These are phyloP conservation scores for Melianthus villosus DNA, from an alignment of 441 rosid species.

Conservation along the genomic window DNA sequence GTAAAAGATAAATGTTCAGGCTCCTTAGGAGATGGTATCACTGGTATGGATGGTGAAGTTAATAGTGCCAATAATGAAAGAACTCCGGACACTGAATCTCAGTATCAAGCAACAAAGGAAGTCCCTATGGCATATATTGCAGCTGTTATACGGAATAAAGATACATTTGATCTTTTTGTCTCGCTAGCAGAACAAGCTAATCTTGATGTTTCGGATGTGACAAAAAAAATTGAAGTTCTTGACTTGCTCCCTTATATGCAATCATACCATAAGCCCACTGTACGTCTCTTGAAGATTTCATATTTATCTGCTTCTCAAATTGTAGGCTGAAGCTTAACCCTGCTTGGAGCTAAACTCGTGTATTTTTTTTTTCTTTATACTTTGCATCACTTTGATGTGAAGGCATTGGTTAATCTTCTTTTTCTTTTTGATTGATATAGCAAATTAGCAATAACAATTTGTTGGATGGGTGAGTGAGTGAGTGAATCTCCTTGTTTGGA, in stretches of 20 bases:
- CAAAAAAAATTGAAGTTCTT: slow-evolving; percentile 25
- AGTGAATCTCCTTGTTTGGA: too few species aligned
- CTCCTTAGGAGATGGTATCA: not conserved
- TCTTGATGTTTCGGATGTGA: slow-evolving; percentile 34
- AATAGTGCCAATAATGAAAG: slow-evolving; percentile 2
- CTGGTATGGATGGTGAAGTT: slow-evolving; percentile 7
- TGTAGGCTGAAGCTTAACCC: too few species aligned
- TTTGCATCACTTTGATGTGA: too few species aligned
- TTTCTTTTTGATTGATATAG: too few species aligned
- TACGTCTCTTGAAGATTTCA: slow-evolving; percentile 28
- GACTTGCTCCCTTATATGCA: slow-evolving; percentile 60
- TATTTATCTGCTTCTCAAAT: too few species aligned
- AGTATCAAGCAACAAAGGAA: slow-evolving; percentile 1
- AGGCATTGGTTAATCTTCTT: too few species aligned
- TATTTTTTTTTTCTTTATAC: too few species aligned
- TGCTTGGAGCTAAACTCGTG: too few species aligned
- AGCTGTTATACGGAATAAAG: slow-evolving; percentile 42
- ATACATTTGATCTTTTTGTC: slow-evolving; percentile 44
- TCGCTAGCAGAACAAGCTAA: slow-evolving; percentile 30
- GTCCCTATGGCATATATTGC: slow-evolving; percentile 43
- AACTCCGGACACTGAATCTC: not conserved
- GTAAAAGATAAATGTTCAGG: not conserved
- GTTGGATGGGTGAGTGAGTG: too few species aligned
- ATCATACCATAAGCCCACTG: slow-evolving; percentile 40
- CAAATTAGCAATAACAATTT: too few species aligned